Evolutionary conservation across 768 basidiomycete genomes (phyloP).

Genomic region (Pleurotus eryngii): DNA sequence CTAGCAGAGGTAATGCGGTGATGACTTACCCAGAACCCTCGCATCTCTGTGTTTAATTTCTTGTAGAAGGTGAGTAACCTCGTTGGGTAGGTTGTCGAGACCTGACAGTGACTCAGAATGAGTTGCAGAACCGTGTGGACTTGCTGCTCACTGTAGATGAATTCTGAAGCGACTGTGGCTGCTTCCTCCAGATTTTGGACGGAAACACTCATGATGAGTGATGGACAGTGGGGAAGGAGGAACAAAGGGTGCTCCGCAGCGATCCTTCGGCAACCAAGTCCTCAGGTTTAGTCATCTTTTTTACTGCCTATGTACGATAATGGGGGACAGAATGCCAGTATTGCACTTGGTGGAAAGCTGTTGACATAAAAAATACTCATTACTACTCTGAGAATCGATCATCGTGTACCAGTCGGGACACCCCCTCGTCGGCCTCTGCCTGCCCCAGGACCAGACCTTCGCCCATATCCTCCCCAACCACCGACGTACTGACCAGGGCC

Average conservation of each 20-base stretch:
- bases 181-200: conserved; percentile 41
- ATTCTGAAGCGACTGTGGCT: conserved; percentile 40
- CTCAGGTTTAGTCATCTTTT: conserved; percentile 4
- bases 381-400: not conserved
- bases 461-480: conserved; percentile 71
- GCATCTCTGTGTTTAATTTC: conserved; percentile 43
- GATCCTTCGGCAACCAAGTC: not conserved
- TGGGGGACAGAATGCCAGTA: too few species aligned
- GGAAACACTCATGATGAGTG: not conserved
- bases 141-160: conserved; percentile 36
- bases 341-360: too few species aligned
- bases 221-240: not conserved
- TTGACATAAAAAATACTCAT: not conserved
- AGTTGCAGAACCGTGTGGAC: not conserved
- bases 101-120: conserved; percentile 21
- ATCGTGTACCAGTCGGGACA: conserved; percentile 9
- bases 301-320: not conserved
- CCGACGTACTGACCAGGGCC: conserved; percentile 74
- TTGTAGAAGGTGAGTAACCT: conserved; percentile 42
- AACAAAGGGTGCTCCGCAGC: not conserved
- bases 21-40: conserved; percentile 29
- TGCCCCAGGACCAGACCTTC: conserved; percentile 36
- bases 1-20: not conserved
- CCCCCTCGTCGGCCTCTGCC: conserved; percentile 29
- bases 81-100: conserved; percentile 44